phyloP scores from a whole-genome alignment of 2,329 filamentous ascomycete species.

The Nannizzia gypsea region DNA sequence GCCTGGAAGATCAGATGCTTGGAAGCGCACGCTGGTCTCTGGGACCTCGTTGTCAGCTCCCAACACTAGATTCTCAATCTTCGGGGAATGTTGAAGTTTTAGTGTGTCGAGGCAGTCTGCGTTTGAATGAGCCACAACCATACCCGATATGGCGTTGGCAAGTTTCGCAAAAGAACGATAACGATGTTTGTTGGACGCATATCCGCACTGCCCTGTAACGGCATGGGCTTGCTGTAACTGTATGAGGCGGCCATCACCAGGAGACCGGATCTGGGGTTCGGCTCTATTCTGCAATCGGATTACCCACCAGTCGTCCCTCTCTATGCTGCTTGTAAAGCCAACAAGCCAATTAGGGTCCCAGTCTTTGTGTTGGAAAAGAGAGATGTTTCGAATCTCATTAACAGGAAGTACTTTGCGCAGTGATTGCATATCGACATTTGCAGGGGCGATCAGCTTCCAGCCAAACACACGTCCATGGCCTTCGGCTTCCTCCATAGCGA shows the following conservation, averaged over 20 bases:
- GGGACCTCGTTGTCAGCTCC: conserved; percentile 17
- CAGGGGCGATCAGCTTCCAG: conserved; percentile 22
- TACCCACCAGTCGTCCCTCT: conserved; percentile 70
- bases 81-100: conserved; percentile 14
- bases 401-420: conserved; percentile 51
- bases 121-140: conserved; percentile 9
- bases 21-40: conserved; percentile 26
- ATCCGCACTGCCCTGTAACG: conserved; percentile 21
- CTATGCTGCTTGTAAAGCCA: conserved; percentile 56
- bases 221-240: conserved; percentile 20
- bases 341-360: conserved; percentile 66
- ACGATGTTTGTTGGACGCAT: conserved; percentile 15
- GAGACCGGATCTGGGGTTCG: not conserved
- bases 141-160: conserved; percentile 19
- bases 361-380: conserved; percentile 58
- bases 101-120: conserved; percentile 6
- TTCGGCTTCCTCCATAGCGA: conserved; percentile 31
- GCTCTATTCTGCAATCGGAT: conserved; percentile 29
- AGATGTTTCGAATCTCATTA: conserved; percentile 52
- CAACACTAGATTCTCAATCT: conserved; percentile 7
- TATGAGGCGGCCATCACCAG: conserved; percentile 8
- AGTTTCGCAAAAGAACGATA: conserved; percentile 26
- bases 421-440: conserved; percentile 28
- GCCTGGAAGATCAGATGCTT: conserved; percentile 21
- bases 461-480: conserved; percentile 26